phyloP scores from a whole-genome alignment of 1,139 yeast genomes.

The Diutina siamensis region DNA sequence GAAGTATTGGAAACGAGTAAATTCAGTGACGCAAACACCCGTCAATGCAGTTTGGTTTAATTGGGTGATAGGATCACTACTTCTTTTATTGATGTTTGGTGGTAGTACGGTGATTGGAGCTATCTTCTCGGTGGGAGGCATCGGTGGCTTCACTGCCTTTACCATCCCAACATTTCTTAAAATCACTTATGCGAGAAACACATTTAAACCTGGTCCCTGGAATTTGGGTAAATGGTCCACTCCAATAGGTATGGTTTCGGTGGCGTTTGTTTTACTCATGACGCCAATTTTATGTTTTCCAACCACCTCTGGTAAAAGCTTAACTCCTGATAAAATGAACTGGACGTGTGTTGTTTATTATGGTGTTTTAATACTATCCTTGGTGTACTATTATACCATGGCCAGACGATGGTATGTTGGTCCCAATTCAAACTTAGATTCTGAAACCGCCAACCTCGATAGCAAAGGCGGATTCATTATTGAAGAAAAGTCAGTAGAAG shows the following conservation, averaged over 20 bases:
- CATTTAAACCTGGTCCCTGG: constrained; percentile 63
- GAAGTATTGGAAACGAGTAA: constrained; percentile 39
- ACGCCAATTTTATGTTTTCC: constrained; percentile 63
- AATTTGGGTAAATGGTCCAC: constrained; percentile 44
- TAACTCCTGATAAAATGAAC: constrained; percentile 44
- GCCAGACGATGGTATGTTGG: constrained; percentile 60
- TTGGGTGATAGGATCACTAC: constrained; percentile 43
- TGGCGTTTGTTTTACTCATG: constrained; percentile 44
- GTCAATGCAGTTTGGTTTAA: constrained; percentile 61
- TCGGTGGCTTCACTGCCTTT: constrained; percentile 61
- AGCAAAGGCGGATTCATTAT: neutral
- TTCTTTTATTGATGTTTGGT: constrained; percentile 50
- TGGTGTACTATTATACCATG: constrained; percentile 40
- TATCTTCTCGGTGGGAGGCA: constrained; percentile 68
- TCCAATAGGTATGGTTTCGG: constrained; percentile 33
- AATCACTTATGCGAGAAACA: constrained; percentile 41
- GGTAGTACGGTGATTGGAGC: constrained; percentile 61
- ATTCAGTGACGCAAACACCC: constrained; percentile 49
- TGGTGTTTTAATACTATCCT: constrained; percentile 46
- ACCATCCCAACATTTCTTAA: constrained; percentile 56
- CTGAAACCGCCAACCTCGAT: neutral
- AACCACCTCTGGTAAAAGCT: constrained; percentile 33
- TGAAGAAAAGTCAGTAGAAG: neutral
- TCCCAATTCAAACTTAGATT: constrained; percentile 49
- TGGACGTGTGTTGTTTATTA: constrained; percentile 63